Percentiles rank a stretch among this genome's conserved stretches.
Conservation (phyloP, 139 green algal genomes). For the Coelastrella sp. region DNA sequence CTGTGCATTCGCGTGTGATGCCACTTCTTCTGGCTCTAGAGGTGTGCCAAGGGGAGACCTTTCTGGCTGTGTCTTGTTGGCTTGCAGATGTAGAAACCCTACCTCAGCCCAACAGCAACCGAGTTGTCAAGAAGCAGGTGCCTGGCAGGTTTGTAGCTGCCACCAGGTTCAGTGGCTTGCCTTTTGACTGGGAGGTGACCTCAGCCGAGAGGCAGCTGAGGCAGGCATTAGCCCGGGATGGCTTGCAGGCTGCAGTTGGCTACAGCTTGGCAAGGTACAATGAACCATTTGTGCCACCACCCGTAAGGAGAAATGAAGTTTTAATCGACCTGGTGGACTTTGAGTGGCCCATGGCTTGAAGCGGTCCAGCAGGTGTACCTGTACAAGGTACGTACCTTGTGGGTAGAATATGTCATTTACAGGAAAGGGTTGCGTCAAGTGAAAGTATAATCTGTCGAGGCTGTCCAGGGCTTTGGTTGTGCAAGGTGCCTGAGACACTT, state of each 20-base stretch:
- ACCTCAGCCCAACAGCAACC: slow-evolving; percentile 5
- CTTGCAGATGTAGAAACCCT: slow-evolving; percentile 3
- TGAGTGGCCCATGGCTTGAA: slow-evolving; percentile 42
- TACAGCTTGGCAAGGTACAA: slow-evolving; percentile 83
- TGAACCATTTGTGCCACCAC: slow-evolving; percentile 71
- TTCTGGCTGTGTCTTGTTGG: background rate
- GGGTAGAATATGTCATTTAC: background rate
- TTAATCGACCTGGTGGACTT: slow-evolving; percentile 73
- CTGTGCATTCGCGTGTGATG: background rate
- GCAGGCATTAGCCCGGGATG: slow-evolving; percentile 46
- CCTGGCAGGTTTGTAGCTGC: slow-evolving; percentile 38
- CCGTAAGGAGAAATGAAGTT: slow-evolving; percentile 83
- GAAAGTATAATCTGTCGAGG: no score
- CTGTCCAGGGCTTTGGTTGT: no score
- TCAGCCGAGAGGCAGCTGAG: slow-evolving; percentile 53
- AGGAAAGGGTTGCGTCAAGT: background rate
- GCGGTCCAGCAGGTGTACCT: background rate
- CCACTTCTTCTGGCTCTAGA: background rate
- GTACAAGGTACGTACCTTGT: no score
- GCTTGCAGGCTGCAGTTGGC: slow-evolving; percentile 23
- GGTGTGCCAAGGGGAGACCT: background rate
- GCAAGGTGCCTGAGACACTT: no score
- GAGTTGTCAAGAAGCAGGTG: slow-evolving; percentile 53
- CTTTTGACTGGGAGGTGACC: slow-evolving; percentile 63
- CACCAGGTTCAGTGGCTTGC: slow-evolving; percentile 57